Evolutionary conservation across 306 rosid species (phyloP), one percentile per base, ranked within the genome.

Genomic region (Dalbergia cochinchinensis): DNA sequence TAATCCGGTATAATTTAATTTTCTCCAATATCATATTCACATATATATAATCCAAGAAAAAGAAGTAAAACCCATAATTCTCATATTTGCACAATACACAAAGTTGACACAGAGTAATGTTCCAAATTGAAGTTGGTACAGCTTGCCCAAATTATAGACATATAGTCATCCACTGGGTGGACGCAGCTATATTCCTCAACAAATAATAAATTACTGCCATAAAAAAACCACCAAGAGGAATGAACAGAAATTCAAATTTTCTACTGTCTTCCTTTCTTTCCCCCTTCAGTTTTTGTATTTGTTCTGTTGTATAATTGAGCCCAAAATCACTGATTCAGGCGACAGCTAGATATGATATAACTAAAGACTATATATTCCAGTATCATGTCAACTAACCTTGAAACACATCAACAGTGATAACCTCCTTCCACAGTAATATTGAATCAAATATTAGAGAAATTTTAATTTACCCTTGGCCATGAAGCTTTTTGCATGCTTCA

Each of bases 401-500:
- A 37, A 72, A 37, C 47, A 19, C 16, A 16, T 45, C 34, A 0
- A 37, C 37, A 39, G 63, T 16, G 77, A 20, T 22, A 31, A 69
- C 20, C 61, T 7, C 48, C 22, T 20, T 20, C 8, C n/a, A 31
- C 78, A 26, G 59, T 13, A 44, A 41, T 54, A 9, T 51, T 4
- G 3, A 54, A 11, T 61, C 10, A 33, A 59, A 45, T 69, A 55
- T 87, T 87, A 90, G 31, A 85, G 79, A 60, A 87, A 48, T 84
- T 84, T 87, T 82, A 80, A 14, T 80, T 86, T 90, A 34, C 90
- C 90, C 61, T 79, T 85, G 22, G 74, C 69, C 16, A 81, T 54
- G n/a, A 86, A 69, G 68, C 50, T 78, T 83, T 84, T 84, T 6
- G 88, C 90, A 73, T 79, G 87, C 85, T 87, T 83, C 87, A 89